Base-by-base conservation (phyloP, 352 stramenopile species). In the Pythium rhizo-oryzae region DNA sequence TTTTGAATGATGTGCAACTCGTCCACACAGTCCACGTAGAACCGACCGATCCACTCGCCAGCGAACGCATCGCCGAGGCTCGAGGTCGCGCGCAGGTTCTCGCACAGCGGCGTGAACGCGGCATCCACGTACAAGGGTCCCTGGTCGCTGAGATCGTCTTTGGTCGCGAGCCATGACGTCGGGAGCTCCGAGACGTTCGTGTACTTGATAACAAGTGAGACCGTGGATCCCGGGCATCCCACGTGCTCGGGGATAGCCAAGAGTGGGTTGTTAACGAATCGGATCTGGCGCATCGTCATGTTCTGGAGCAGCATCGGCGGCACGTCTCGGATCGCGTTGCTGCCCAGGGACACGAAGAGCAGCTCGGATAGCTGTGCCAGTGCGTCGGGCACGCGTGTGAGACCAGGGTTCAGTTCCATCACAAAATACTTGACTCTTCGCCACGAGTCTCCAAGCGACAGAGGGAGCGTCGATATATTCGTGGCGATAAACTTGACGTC, bases 401-500 rank as follows among this genome's bases (percentile, higher is more conserved):
- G n/a, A n/a, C n/a, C n/a, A n/a, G 28, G 30, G 37, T 52, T 54
- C 47, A 33, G 6, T 23, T 66, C 59, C 5, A 67, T 39, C 50
- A 37, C 50, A 24, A 67, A 28, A 18, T 41, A 67, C 5, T 53
- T 30, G n/a, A 60, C 51, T 1, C 35, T 43, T 8, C 51, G 39
- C 33, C 43, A 69, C 19, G 53, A 28, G 15, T n/a, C 28, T 6
- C 9, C 18, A 51, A 51, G 23, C 18, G 47, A 19, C 1, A 19
- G 9, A 6, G 61, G 61, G 9, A 67, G 23, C 6, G 37, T 60
- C 25, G 61, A 37, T 2, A 67, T 18, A 30, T 67, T 67, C 18
- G 61, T 61, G 19, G 15, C 37, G n/a, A 61, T 46, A 19, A 67
- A 61, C 39, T 61, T 61, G 50, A 67, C 50, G 19, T 67, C 61